Percentiles rank a stretch among this genome's conserved stretches.
Conservation (phyloP, 495 filamentous ascomycete genomes). For the Aspergillus nanangensis region DNA sequence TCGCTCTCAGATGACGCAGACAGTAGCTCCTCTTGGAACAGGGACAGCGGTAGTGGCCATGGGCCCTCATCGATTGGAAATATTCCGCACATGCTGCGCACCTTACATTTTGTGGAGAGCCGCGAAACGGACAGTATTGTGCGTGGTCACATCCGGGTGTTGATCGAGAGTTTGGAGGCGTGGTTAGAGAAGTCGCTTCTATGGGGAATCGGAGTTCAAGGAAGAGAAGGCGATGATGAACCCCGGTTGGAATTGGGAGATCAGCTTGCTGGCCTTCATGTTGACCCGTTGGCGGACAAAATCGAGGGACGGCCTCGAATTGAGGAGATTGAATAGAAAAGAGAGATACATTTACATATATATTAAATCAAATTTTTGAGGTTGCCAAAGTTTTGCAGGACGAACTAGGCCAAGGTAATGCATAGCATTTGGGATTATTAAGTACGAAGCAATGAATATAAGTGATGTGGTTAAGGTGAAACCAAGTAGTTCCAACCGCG, state of each 20-base stretch:
- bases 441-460: too few species aligned
- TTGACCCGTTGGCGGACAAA: constrained; percentile 33
- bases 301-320: constrained; percentile 33
- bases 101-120: constrained; percentile 60
- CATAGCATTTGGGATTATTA: too few species aligned
- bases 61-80: constrained; percentile 38
- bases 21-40: background rate
- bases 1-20: constrained; percentile 33
- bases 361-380: too few species aligned
- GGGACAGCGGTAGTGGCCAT: background rate
- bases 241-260: constrained; percentile 29
- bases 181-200: constrained; percentile 59
- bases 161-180: constrained; percentile 67
- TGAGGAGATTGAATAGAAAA: constrained; percentile 48
- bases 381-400: too few species aligned
- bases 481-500: too few species aligned
- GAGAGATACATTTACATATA: too few species aligned
- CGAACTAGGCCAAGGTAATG: too few species aligned
- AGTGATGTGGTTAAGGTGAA: too few species aligned
- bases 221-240: constrained; percentile 13
- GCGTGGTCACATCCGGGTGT: constrained; percentile 62
- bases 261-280: constrained; percentile 33
- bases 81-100: constrained; percentile 57
- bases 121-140: constrained; percentile 73
- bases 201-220: constrained; percentile 32